A percentile compares a stretch with the other conserved stretches of the same genome.
Conservation (phyloP, 1,139 yeast species). For the Komagataea norvegica region DNA sequence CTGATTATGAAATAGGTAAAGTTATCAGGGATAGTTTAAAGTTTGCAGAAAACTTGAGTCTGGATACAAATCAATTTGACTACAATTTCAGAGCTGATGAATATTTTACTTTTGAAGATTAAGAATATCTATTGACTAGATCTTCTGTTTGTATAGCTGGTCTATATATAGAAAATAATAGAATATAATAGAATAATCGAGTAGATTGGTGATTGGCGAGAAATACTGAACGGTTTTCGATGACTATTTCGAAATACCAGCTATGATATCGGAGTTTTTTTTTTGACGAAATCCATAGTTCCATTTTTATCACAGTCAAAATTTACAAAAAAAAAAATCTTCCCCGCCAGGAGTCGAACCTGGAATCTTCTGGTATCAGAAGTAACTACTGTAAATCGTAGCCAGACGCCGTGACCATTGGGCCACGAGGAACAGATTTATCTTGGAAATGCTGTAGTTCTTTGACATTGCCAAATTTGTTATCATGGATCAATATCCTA, state of each 20-base stretch:
- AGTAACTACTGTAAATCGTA: constrained; percentile 54
- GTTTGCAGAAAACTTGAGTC: constrained; percentile 3
- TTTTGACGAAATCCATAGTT: too few relatives aligned
- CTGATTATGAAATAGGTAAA: constrained; percentile 1
- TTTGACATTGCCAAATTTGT: too few relatives aligned
- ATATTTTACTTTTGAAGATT: constrained; percentile 10
- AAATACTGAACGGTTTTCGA: too few relatives aligned
- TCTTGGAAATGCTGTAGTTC: too few relatives aligned
- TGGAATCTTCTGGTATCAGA: constrained; percentile 86
- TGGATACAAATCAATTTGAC: background rate
- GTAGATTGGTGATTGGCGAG: too few relatives aligned
- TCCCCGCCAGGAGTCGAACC: constrained; percentile 97
- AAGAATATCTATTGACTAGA: too few relatives aligned
- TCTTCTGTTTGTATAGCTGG: constrained; percentile 6
- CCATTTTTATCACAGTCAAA: too few relatives aligned
- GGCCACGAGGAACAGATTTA: constrained; percentile 72
- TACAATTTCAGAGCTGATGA: constrained; percentile 12
- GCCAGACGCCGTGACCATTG: constrained; percentile 94
- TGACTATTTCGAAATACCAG: background rate
- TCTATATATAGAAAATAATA: background rate
- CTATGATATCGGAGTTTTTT: background rate
- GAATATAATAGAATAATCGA: background rate
- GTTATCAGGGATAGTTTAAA: constrained; percentile 8
- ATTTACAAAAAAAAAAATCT: constrained; percentile 53
- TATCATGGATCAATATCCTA: too few relatives aligned